Evolutionary conservation across 371 early-diverging fungal species (phyloP).

Genomic region (Choanephora cucurbitarum): DNA sequence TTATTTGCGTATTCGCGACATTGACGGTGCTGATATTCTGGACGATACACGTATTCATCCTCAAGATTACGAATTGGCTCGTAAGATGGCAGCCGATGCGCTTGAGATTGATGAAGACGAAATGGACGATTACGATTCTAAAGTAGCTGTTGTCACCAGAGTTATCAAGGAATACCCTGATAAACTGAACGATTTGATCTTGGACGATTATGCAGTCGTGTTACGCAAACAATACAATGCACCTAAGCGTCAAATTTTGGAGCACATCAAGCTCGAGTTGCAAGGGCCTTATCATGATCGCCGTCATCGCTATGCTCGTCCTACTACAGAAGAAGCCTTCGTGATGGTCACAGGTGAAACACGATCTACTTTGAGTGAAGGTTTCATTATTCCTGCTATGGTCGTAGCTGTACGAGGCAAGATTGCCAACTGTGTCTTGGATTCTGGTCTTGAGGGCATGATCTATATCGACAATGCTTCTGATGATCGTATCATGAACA

Average conservation of each 20-base stretch:
- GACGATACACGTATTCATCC: constrained; percentile 97
- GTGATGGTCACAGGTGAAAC: constrained; percentile 90
- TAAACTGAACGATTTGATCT: constrained; percentile 80
- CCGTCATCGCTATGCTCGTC: constrained; percentile 65
- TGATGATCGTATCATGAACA: constrained; percentile 60
- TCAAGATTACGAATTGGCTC: constrained; percentile 91
- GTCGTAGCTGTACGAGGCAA: constrained; percentile 69
- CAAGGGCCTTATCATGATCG: constrained; percentile 83
- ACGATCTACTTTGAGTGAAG: constrained; percentile 62
- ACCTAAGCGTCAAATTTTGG: constrained; percentile 79
- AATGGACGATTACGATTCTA: constrained; percentile 69
- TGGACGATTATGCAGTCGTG: constrained; percentile 91
- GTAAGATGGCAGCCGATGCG: constrained; percentile 98
- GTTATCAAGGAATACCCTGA: constrained; percentile 79
- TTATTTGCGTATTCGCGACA: constrained; percentile 80
- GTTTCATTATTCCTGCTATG: constrained; percentile 68
- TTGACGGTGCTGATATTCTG: constrained; percentile 70
- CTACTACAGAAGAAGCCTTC: constrained; percentile 71
- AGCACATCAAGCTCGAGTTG: constrained; percentile 87
- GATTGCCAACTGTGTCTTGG: constrained; percentile 73
- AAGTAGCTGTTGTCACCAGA: constrained; percentile 66
- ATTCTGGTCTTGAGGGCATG: constrained; percentile 85
- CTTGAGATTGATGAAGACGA: constrained; percentile 90
- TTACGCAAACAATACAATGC: constrained; percentile 71
- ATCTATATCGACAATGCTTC: constrained; percentile 69